phyloP scores from a whole-genome alignment of 2,329 filamentous ascomycete species.

The Alternaria rosae region DNA sequence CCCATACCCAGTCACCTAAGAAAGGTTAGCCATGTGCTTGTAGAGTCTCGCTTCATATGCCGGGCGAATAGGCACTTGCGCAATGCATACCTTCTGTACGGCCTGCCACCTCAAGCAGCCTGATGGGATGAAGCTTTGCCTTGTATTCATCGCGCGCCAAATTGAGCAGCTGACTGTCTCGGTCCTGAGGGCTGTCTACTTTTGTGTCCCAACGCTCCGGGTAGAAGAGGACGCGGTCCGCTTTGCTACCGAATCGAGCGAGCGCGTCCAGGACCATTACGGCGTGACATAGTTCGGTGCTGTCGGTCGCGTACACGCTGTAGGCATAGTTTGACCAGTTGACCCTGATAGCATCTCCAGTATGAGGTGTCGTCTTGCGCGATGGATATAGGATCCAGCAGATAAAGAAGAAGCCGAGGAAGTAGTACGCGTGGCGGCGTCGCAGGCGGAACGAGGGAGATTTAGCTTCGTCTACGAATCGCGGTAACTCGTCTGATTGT shows the following conservation, averaged over 20 bases:
- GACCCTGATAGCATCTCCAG: constrained; percentile 24
- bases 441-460: constrained; percentile 28
- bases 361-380: constrained; percentile 8
- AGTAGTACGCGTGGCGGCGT: constrained; percentile 40
- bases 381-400: constrained; percentile 40
- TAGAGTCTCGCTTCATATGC: constrained; percentile 8
- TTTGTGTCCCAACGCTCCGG: constrained; percentile 50
- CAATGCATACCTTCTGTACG: constrained; percentile 40
- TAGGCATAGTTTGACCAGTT: constrained; percentile 54
- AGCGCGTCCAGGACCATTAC: constrained; percentile 56
- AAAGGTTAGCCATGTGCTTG: constrained; percentile 23
- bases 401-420: constrained; percentile 35
- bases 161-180: constrained; percentile 57
- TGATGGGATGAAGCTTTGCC: constrained; percentile 58
- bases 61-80: constrained; percentile 13
- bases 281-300: constrained; percentile 53
- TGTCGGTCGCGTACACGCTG: constrained; percentile 54
- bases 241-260: constrained; percentile 52
- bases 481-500: constrained; percentile 47
- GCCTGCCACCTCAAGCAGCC: constrained; percentile 49
- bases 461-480: constrained; percentile 28
- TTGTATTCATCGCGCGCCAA: constrained; percentile 59
- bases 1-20: constrained; percentile 59
- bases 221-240: constrained; percentile 57
- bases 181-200: constrained; percentile 37